A percentile compares a stretch with the other conserved stretches of the same genome.
Conservation (phyloP, 2,329 filamentous ascomycete genomes). For the Diaporthe sp. region DNA sequence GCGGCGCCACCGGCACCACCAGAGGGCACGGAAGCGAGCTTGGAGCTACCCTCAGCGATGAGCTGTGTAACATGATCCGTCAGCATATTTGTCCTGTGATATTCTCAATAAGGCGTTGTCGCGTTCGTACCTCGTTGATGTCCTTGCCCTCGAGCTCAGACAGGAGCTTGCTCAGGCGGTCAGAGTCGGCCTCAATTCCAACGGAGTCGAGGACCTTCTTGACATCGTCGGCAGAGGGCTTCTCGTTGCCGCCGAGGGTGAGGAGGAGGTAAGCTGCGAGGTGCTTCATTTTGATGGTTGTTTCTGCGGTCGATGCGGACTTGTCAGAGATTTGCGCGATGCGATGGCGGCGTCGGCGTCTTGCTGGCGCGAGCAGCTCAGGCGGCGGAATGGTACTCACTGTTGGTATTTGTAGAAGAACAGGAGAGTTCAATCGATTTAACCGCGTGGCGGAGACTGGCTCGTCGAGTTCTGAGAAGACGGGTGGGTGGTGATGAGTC, state of each 20-base stretch:
- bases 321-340: constrained; percentile 4
- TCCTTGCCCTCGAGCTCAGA: constrained; percentile 92
- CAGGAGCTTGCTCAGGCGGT: constrained; percentile 89
- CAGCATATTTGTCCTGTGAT: constrained; percentile 41
- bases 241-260: constrained; percentile 90
- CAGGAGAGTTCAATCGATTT: constrained; percentile 99
- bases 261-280: constrained; percentile 99
- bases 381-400: constrained; percentile 43
- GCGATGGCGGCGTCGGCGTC: constrained; percentile 23
- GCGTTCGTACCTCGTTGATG: constrained; percentile 84
- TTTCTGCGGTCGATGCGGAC: constrained; percentile 42
- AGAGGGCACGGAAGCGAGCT: constrained; percentile 98
- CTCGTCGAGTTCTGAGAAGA: constrained; percentile 85
- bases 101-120: neutral
- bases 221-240: constrained; percentile 88
- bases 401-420: constrained; percentile 61
- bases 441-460: constrained; percentile 99
- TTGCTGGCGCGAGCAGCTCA: neutral
- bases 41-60: constrained; percentile 88
- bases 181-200: constrained; percentile 92
- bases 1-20: constrained; percentile 78
- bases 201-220: constrained; percentile 92
- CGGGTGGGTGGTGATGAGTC: constrained; percentile 47
- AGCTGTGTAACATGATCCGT: constrained; percentile 68
- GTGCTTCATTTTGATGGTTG: constrained; percentile 93